Evolutionary conservation across 306 rosid genomes (phyloP).

Genomic region (Astragalus glycyphyllos): DNA sequence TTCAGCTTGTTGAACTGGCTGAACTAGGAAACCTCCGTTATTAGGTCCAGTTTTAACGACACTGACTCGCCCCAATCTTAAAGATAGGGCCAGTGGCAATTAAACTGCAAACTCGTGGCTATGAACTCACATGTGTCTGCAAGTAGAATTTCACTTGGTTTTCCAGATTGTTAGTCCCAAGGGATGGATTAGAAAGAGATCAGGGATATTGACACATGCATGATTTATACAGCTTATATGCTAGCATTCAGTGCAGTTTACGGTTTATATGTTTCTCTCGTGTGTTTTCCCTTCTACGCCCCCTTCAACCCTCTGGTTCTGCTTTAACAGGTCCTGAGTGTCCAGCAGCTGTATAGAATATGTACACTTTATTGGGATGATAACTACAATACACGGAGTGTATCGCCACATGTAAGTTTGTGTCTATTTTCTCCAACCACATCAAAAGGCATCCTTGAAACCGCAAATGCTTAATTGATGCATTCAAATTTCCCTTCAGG

Average conservation of each 20-base stretch:
- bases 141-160: too few relatives aligned
- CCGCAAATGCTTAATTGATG: slow-evolving; percentile 39
- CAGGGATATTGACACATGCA: too few relatives aligned
- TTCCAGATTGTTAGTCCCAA: too few relatives aligned
- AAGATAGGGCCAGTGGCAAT: too few relatives aligned
- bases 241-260: too few relatives aligned
- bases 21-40: too few relatives aligned
- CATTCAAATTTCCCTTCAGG: slow-evolving; percentile 60
- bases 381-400: slow-evolving; percentile 89
- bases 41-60: too few relatives aligned
- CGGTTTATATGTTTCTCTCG: slow-evolving; percentile 22
- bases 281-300: slow-evolving; percentile 15
- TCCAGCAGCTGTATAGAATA: slow-evolving; percentile 94
- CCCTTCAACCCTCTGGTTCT: slow-evolving; percentile 19
- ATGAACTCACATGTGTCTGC: too few relatives aligned
- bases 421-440: slow-evolving; percentile 8
- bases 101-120: too few relatives aligned
- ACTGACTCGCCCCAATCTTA: too few relatives aligned
- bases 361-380: slow-evolving; percentile 93
- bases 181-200: too few relatives aligned
- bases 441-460: slow-evolving; percentile 13
- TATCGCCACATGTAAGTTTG: slow-evolving; percentile 79
- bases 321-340: slow-evolving; percentile 75
- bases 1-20: too few relatives aligned
- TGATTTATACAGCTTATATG: background rate